Conservation (phyloP, 2,329 filamentous ascomycete genomes). For the Aspergillus felis region DNA sequence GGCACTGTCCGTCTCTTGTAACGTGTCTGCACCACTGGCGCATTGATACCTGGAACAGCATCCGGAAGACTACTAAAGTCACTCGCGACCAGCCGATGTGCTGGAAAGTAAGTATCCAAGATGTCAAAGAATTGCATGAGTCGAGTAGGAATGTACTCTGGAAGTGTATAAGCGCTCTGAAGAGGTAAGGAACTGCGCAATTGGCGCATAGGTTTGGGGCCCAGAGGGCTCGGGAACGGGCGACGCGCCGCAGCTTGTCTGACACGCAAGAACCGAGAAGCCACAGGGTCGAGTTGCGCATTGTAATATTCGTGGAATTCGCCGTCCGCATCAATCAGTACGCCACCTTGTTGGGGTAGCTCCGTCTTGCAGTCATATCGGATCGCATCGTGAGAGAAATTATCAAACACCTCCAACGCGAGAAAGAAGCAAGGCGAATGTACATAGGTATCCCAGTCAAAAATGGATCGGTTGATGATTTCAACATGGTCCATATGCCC, state of each 20-base stretch:
- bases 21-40: conserved; percentile 92
- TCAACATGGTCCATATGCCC: conserved; percentile 84
- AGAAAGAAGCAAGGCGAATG: conserved; percentile 95
- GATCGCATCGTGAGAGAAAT: conserved; percentile 91
- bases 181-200: conserved; percentile 65
- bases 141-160: conserved; percentile 91
- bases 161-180: conserved; percentile 68
- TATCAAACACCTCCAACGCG: conserved; percentile 97
- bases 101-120: conserved; percentile 80
- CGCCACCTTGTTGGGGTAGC: conserved; percentile 78
- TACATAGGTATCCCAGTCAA: conserved; percentile 88
- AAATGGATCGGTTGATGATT: conserved; percentile 91
- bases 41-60: conserved; percentile 78
- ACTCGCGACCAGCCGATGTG: conserved; percentile 79
- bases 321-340: conserved; percentile 77
- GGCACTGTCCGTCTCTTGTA: conserved; percentile 84
- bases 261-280: conserved; percentile 77
- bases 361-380: conserved; percentile 83
- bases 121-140: conserved; percentile 97
- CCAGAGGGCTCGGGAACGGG: conserved; percentile 41
- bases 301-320: conserved; percentile 96
- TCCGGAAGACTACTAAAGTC: conserved; percentile 88
- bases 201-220: conserved; percentile 53
- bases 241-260: conserved; percentile 64
- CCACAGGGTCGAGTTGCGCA: conserved; percentile 73